Evolutionary conservation across 257 asterid species (phyloP).

Genomic region (Jacaranda copaia): DNA sequence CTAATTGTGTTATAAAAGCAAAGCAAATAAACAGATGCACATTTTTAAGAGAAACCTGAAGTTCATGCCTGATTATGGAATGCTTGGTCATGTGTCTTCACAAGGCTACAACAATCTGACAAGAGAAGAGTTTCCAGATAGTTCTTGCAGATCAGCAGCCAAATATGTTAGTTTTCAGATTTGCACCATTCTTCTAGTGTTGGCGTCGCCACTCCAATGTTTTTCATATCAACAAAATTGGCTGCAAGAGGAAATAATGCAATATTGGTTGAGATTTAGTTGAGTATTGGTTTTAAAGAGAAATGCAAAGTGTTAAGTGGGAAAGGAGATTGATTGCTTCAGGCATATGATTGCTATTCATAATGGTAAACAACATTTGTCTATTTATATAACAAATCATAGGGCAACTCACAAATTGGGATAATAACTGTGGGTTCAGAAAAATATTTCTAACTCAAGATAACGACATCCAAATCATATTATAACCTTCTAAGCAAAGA

Average conservation of each 20-base stretch:
- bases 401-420: no score
- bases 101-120: background rate
- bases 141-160: constrained; percentile 1
- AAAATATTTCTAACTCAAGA: background rate
- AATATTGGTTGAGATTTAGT: background rate
- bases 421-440: no score
- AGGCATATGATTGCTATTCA: background rate
- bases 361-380: no score
- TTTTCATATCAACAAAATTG: constrained; percentile 69
- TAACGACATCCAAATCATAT: background rate
- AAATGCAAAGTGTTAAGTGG: background rate
- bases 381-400: no score
- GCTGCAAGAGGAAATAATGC: constrained; percentile 49
- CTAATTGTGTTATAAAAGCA: no score
- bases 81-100: no score
- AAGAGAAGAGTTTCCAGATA: background rate
- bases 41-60: background rate
- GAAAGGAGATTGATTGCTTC: background rate
- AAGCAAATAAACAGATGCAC: background rate
- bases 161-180: constrained; percentile 18
- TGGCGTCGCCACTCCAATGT: constrained; percentile 70
- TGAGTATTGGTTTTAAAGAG: background rate
- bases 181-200: constrained; percentile 75
- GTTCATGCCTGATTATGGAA: background rate
- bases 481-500: background rate